Evolutionary conservation across 2,329 filamentous ascomycete species (phyloP), one percentile per base, ranked within the genome.

Genomic region (Aspergillus hortae): DNA sequence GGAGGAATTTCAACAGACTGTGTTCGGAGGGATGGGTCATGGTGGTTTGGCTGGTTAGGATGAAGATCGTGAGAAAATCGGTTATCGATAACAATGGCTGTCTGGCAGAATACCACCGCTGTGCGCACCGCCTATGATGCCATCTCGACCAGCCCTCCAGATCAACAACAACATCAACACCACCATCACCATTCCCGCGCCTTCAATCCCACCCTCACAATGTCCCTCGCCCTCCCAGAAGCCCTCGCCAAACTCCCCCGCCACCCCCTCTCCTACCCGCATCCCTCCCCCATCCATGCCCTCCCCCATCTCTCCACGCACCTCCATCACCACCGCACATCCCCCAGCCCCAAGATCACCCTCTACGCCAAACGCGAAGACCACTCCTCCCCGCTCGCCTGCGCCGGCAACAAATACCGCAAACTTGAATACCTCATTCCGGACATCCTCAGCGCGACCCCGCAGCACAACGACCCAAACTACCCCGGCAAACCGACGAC

Each of bases 391-490:
- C 66, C 67, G 6, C 61, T 71, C 27, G 62, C 67, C 45, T 66
- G 63, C 49, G 54, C 67, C 25, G 68, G 68, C 12, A 71, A 71
- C 59, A 71, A 71, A 59, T 71, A 71, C 58, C 66, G 68, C 49
- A 71, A 71, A 54, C 60, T 71, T 30, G 68, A 71, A 56, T 71
- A 71, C 53, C 65, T 71, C 38, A 55, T 69, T 4, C 68, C 68
- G 0, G 67, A 71, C 40, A 68, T 71, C 14, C 59, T 67, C 17
- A 57, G 59, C 41, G n/a, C 44, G 1, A 15, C 5, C 17, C 38
- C 41, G 19, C 52, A 56, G n/a, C 50, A 50, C 35, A 55, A 63
- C 41, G 56, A 63, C 46, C 46, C 47, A 36, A 54, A 56, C 27
- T 53, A 49, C 42, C 49, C 30, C n/a, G 23, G 36, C 4, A 35